These are phyloP conservation scores for Podaxis carcinomalis DNA, from an alignment of 768 basidiomycete species.

Conservation along the genomic window DNA sequence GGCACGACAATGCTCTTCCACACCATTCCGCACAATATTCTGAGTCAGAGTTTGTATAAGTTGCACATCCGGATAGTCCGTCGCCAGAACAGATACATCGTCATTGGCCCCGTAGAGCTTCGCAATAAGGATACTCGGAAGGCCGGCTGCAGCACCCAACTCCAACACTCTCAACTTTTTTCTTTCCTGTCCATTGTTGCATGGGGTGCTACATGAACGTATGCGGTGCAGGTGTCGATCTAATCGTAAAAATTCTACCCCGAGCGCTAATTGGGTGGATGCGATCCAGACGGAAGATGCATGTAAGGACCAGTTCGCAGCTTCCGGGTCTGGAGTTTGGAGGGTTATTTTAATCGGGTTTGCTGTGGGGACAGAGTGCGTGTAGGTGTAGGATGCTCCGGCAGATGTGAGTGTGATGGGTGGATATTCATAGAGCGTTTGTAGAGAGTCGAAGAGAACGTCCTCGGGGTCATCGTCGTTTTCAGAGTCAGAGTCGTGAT, in stretches of 20 bases:
- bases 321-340: conserved; percentile 58
- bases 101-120: conserved; percentile 30
- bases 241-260: conserved; percentile 45
- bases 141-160: conserved; percentile 70
- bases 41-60: conserved; percentile 54
- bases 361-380: conserved; percentile 14
- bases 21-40: conserved; percentile 53
- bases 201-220: not conserved
- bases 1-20: conserved; percentile 42
- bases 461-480: conserved; percentile 49
- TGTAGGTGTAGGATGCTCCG: conserved; percentile 50
- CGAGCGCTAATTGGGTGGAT: conserved; percentile 63
- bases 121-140: conserved; percentile 68
- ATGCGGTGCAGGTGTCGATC: conserved; percentile 13
- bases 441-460: conserved; percentile 60
- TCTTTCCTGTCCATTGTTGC: not conserved
- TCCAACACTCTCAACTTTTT: conserved; percentile 45
- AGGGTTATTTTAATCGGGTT: conserved; percentile 36
- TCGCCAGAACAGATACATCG: conserved; percentile 42
- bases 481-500: too few species aligned
- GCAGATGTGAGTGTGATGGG: conserved; percentile 59
- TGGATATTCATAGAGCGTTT: conserved; percentile 55
- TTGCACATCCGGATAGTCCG: conserved; percentile 68
- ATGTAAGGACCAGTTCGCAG: conserved; percentile 71
- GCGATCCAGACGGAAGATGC: conserved; percentile 76